These are phyloP conservation scores for Theobroma grandiflorum DNA, from an alignment of 441 rosid species.

Conservation along the genomic window DNA sequence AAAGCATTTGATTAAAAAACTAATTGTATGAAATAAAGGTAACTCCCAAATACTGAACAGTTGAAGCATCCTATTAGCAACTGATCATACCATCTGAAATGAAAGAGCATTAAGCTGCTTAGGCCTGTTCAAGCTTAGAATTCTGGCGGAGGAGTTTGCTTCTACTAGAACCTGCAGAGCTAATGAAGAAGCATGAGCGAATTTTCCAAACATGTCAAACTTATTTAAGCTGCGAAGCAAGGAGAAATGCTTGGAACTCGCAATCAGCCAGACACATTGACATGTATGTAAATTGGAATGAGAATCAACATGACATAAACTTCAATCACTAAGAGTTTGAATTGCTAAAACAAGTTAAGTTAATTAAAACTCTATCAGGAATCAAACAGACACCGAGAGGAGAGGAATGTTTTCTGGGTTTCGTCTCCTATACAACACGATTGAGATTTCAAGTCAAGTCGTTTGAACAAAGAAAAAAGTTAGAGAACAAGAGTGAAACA, in stretches of 20 bases:
- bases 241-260: neutral
- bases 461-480: neutral
- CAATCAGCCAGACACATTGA: neutral
- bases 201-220: neutral
- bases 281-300: neutral
- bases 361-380: neutral
- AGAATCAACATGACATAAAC: neutral
- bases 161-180: conserved; percentile 27
- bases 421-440: neutral
- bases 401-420: neutral
- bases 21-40: neutral
- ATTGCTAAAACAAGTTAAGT: neutral
- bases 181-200: conserved; percentile 18
- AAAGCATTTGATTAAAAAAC: neutral
- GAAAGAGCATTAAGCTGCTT: conserved; percentile 32
- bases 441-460: neutral
- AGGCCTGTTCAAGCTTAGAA: conserved; percentile 29
- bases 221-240: neutral
- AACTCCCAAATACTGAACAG: neutral
- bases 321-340: neutral
- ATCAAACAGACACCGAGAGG: too few species aligned
- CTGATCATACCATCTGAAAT: conserved; percentile 22
- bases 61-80: neutral
- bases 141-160: conserved; percentile 16
- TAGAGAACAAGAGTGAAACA: neutral